These are phyloP conservation scores for Salvia splendens DNA, from an alignment of 257 asterid genomes.

Conservation along the genomic window DNA sequence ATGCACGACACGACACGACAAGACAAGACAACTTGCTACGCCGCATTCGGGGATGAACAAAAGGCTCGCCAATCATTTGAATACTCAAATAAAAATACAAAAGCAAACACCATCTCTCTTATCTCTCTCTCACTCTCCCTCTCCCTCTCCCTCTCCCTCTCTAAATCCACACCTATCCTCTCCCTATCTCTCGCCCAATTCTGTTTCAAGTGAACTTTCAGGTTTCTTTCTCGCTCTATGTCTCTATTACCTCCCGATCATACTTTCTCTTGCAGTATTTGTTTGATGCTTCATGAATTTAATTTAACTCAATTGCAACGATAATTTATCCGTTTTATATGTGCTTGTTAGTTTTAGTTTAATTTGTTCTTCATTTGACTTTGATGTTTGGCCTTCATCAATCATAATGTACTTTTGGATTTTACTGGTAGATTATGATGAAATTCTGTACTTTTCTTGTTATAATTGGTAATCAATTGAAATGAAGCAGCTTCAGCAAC, in stretches of 20 bases:
- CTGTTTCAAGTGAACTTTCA: slow-evolving; percentile 17
- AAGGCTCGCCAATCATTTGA: slow-evolving; percentile 33
- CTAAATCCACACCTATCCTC: slow-evolving; percentile 30
- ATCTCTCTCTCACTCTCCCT: slow-evolving; percentile 6
- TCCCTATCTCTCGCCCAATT: slow-evolving; percentile 17
- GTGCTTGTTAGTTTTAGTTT: not conserved
- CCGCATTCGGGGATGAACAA: slow-evolving; percentile 36
- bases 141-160: slow-evolving; percentile 16
- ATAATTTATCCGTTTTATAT: not conserved
- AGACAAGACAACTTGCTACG: slow-evolving; percentile 23
- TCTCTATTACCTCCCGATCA: slow-evolving; percentile 2
- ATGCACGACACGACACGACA: not conserved
- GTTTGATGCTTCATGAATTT: not conserved
- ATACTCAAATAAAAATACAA: slow-evolving; percentile 26
- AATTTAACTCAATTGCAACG: not conserved
- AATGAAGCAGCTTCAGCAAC: slow-evolving; percentile 19
- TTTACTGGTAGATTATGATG: slow-evolving; percentile 9
- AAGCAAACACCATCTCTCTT: slow-evolving; percentile 10
- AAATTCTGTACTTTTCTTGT: slow-evolving; percentile 4
- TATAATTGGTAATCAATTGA: slow-evolving; percentile 13
- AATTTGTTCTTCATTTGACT: not conserved
- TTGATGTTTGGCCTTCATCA: not conserved
- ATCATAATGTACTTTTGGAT: not conserved
- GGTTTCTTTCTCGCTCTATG: slow-evolving; percentile 39
- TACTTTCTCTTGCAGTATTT: not conserved